A percentile compares a stretch with the other conserved stretches of the same genome.
Conservation (phyloP, 139 green algal genomes). For the Helicosporidium sp. region DNA sequence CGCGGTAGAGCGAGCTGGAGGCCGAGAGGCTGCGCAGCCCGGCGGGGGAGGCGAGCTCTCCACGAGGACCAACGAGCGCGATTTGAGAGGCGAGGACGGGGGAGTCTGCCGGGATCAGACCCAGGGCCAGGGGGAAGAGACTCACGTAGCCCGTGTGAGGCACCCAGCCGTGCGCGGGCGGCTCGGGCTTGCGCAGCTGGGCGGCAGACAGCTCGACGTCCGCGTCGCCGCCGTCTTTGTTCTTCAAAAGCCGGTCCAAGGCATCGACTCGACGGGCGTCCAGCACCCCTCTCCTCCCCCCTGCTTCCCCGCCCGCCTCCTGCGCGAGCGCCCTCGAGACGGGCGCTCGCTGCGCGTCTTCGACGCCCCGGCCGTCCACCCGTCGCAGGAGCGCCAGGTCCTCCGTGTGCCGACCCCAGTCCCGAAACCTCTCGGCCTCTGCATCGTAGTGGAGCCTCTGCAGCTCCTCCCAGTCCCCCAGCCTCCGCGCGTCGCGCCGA, state of each 20-base stretch:
- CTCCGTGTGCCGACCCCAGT: slow-evolving; percentile 83
- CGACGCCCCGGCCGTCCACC: too few species aligned
- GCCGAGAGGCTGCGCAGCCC: slow-evolving; percentile 50
- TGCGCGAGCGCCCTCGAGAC: too few species aligned
- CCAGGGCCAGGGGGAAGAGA: slow-evolving; percentile 79
- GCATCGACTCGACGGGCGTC: too few species aligned
- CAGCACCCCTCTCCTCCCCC: too few species aligned
- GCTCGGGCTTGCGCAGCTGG: too few species aligned
- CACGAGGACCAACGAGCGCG: slow-evolving; percentile 26
- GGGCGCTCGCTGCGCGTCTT: too few species aligned
- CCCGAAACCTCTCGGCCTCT: slow-evolving; percentile 30
- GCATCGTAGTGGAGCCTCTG: slow-evolving; percentile 49
- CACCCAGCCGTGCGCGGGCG: too few species aligned
- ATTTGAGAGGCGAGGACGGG: slow-evolving; percentile 33
- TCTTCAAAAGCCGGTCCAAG: too few species aligned
- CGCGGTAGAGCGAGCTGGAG: slow-evolving; percentile 41
- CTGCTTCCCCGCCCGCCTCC: too few species aligned
- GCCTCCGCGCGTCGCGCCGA: slow-evolving; percentile 4
- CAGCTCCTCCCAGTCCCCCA: slow-evolving; percentile 33
- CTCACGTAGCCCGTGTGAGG: slow-evolving; percentile 73
- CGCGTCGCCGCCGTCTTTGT: too few species aligned
- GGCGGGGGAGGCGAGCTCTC: slow-evolving; percentile 50
- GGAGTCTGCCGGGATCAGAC: slow-evolving; percentile 43
- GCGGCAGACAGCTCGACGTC: too few species aligned
- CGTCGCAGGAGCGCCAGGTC: slow-evolving; percentile 26